Conservation (phyloP, 1,139 yeast species). For the Arxiozyma slooffiae region DNA sequence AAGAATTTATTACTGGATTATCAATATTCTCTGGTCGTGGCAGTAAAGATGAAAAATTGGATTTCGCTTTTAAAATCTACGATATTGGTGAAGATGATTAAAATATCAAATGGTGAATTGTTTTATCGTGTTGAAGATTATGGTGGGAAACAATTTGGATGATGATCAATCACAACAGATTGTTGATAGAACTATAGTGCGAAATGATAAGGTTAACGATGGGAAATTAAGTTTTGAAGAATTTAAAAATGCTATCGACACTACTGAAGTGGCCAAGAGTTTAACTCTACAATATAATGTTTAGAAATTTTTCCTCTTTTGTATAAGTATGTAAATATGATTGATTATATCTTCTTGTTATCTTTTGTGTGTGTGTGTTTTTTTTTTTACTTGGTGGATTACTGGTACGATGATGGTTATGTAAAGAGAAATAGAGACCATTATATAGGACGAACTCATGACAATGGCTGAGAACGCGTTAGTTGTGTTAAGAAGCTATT, state of each 20-base stretch:
- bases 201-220: constrained; percentile 86
- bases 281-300: constrained; percentile 38
- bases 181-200: constrained; percentile 92
- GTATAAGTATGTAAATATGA: neutral
- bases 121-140: constrained; percentile 86
- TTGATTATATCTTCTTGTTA: neutral
- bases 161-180: constrained; percentile 88
- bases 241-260: constrained; percentile 65
- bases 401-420: neutral
- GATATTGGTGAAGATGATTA: constrained; percentile 94
- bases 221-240: constrained; percentile 82
- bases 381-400: constrained; percentile 10
- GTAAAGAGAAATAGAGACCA: neutral
- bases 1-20: constrained; percentile 84
- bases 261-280: constrained; percentile 52
- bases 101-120: constrained; percentile 89
- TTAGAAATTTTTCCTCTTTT: neutral
- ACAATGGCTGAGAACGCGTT: neutral
- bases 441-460: neutral
- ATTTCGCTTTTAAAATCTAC: constrained; percentile 85
- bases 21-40: constrained; percentile 90
- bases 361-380: too few relatives aligned
- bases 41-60: constrained; percentile 68
- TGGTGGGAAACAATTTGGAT: constrained; percentile 88
- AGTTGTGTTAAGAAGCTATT: constrained; percentile 14